A percentile compares a stretch with the other conserved stretches of the same genome.
Conservation (phyloP, 176 grass and related monocot genomes). For the Chloris gayana region DNA sequence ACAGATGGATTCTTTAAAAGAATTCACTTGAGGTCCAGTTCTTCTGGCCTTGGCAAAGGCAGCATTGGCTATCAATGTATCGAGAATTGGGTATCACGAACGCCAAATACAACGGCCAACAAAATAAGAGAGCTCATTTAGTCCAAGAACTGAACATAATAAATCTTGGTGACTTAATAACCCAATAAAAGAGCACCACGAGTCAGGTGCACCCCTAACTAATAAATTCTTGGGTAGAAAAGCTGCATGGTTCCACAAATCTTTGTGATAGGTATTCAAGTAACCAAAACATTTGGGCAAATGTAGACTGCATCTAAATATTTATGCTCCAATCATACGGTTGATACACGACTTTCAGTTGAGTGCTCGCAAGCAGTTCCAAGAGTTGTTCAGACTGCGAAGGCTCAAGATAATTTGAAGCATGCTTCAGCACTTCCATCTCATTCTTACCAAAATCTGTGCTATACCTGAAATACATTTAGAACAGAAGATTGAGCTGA, state of each 20-base stretch:
- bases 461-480: slow-evolving; percentile 70
- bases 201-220: neutral
- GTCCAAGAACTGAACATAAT: slow-evolving; percentile 14
- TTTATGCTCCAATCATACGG: slow-evolving; percentile 87
- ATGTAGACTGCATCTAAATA: slow-evolving; percentile 41
- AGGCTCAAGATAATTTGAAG: slow-evolving; percentile 81
- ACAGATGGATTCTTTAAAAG: neutral
- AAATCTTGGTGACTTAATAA: neutral
- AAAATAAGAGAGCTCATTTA: neutral
- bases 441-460: slow-evolving; percentile 90
- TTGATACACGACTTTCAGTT: slow-evolving; percentile 81
- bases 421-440: slow-evolving; percentile 84
- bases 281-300: slow-evolving; percentile 30
- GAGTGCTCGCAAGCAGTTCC: slow-evolving; percentile 69
- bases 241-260: neutral
- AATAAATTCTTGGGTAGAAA: neutral
- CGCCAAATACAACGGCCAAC: neutral
- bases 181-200: neutral
- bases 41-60: neutral
- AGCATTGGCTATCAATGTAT: neutral
- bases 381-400: slow-evolving; percentile 64
- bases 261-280: slow-evolving; percentile 29
- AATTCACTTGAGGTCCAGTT: neutral
- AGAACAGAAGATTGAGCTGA: neutral
- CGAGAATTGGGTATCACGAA: neutral